These are phyloP conservation scores for Xylariaceae sp. DNA, from an alignment of 2,329 filamentous ascomycete species.

Conservation along the genomic window DNA sequence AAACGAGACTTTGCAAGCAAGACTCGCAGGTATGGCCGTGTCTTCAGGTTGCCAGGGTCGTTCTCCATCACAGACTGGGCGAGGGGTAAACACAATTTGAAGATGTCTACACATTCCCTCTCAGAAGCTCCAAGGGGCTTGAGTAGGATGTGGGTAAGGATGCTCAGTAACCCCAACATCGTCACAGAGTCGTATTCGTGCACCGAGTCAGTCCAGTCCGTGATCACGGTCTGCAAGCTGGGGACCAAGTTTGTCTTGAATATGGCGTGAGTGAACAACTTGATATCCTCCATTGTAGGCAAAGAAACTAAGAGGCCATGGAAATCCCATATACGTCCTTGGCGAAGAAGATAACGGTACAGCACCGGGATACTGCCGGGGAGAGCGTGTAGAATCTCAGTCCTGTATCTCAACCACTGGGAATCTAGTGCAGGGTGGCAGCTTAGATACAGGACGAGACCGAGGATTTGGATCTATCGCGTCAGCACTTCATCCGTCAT, in stretches of 20 bases:
- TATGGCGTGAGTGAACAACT: conserved; percentile 6
- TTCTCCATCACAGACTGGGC: conserved; percentile 17
- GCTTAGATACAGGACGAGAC: conserved; percentile 11
- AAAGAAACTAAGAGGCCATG: conserved; percentile 17
- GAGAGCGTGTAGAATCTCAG: conserved; percentile 1
- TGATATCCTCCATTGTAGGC: conserved; percentile 6
- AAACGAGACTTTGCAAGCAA: conserved; percentile 18
- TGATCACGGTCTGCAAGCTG: conserved; percentile 9
- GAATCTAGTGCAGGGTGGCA: conserved; percentile 5
- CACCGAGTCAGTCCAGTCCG: conserved; percentile 16
- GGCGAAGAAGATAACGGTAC: conserved; percentile 17
- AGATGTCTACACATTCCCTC: conserved; percentile 7
- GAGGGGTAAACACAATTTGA: conserved; percentile 14
- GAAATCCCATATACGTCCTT: conserved; percentile 25
- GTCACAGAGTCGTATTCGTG: conserved; percentile 18
- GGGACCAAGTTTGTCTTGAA: conserved; percentile 7
- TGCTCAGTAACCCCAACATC: conserved; percentile 17
- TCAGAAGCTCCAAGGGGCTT: conserved; percentile 6
- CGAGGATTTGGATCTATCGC: conserved; percentile 17
- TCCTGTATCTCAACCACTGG: conserved; percentile 5
- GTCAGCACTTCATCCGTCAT: conserved; percentile 3
- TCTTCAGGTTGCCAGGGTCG: conserved; percentile 16
- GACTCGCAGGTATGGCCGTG: conserved; percentile 17
- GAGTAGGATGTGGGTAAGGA: conserved; percentile 15
- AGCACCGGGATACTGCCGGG: conserved; percentile 2